Conservation (phyloP, 176 grass and related monocot species). For the Typha latifolia region DNA sequence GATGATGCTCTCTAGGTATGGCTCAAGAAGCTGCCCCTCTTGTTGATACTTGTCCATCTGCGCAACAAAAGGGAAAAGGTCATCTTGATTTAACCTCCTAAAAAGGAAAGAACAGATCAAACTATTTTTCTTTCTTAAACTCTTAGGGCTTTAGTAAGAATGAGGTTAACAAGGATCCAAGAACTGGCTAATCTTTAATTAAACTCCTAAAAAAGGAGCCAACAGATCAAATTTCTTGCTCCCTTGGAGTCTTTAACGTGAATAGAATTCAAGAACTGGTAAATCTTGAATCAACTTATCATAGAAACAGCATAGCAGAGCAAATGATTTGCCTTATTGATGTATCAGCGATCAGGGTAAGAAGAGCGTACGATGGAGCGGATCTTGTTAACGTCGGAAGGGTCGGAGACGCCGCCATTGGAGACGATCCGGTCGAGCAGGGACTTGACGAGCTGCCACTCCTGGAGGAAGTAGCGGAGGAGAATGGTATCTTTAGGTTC, state of each 20-base stretch:
- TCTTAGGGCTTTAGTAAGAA: too few species aligned
- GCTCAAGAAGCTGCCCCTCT: slow-evolving; percentile 88
- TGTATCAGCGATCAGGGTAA: slow-evolving; percentile 16
- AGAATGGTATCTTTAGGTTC: slow-evolving; percentile 77
- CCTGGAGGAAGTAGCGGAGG: slow-evolving; percentile 77
- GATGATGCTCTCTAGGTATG: slow-evolving; percentile 73
- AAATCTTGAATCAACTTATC: not conserved
- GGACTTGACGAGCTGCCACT: slow-evolving; percentile 58
- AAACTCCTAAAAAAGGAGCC: too few species aligned
- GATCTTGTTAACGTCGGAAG: slow-evolving; percentile 63
- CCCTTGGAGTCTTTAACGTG: too few species aligned
- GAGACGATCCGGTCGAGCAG: slow-evolving; percentile 56
- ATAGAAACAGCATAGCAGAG: not conserved
- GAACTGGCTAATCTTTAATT: too few species aligned
- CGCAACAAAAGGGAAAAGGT: slow-evolving; percentile 7
- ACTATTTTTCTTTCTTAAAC: too few species aligned
- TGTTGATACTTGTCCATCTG: slow-evolving; percentile 99
- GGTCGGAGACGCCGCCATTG: slow-evolving; percentile 38
- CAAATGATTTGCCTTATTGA: not conserved
- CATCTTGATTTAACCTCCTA: not conserved
- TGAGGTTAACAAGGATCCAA: too few species aligned
- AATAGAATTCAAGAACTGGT: too few species aligned
- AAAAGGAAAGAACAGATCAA: not conserved
- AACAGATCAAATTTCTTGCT: too few species aligned
- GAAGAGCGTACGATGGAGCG: slow-evolving; percentile 67